phyloP scores from a whole-genome alignment of 805 yeast genomes.

The Pichia nanzhaoensis region DNA sequence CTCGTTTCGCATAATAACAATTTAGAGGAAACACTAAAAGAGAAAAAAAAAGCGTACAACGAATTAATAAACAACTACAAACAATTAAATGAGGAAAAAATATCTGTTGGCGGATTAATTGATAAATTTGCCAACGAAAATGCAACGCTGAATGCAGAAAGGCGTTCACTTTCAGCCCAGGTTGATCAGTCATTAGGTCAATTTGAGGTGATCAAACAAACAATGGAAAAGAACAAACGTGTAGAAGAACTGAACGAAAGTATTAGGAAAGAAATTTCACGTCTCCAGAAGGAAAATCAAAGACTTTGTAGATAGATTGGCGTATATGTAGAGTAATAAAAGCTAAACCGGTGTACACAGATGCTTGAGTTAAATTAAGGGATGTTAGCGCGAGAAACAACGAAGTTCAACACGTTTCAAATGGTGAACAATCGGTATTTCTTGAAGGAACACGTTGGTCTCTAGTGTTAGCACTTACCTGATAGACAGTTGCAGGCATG shows the following conservation, averaged over 20 bases:
- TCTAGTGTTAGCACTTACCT: no score
- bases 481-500: background rate
- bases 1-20: conserved; percentile 4
- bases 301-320: background rate
- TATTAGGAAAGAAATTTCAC: conserved; percentile 22
- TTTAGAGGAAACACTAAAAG: background rate
- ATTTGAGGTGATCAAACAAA: conserved; percentile 28
- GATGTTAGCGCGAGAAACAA: no score
- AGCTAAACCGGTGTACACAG: no score
- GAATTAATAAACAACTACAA: conserved; percentile 29
- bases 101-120: conserved; percentile 22
- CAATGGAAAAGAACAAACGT: conserved; percentile 28
- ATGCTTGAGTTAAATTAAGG: no score
- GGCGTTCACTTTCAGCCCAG: conserved; percentile 13
- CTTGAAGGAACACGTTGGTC: no score
- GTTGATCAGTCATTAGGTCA: conserved; percentile 23
- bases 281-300: conserved; percentile 18
- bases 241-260: conserved; percentile 24
- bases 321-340: background rate
- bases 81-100: conserved; percentile 30
- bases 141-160: conserved; percentile 15
- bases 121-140: conserved; percentile 18
- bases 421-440: no score
- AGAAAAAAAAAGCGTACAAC: conserved; percentile 19
- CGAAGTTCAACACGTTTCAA: no score